Evolutionary conservation across 2,329 filamentous ascomycete genomes (phyloP).

Genomic region (Ilyonectria mors-panacis): DNA sequence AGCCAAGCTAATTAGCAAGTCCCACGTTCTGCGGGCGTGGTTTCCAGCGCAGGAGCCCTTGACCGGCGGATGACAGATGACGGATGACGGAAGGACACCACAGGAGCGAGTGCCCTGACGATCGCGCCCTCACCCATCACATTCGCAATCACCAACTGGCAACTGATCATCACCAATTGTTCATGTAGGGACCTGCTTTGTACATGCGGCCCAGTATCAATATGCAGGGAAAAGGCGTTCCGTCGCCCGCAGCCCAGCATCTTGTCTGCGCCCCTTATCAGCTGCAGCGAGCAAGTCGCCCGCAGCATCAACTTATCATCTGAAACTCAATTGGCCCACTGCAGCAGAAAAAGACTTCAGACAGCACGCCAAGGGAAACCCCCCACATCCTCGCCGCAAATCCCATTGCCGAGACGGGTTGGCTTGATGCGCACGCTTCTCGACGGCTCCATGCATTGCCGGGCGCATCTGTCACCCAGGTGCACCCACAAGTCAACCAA

Average conservation of each 20-base stretch:
- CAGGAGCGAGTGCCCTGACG: not conserved
- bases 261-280: conserved; percentile 1
- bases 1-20: not conserved
- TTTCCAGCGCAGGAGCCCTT: conserved; percentile 2
- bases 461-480: not conserved
- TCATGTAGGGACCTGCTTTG: not conserved
- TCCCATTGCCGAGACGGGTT: conserved; percentile 25
- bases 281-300: not conserved
- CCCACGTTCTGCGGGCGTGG: not conserved
- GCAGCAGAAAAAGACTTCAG: conserved; percentile 24
- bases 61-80: not conserved
- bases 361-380: conserved; percentile 15
- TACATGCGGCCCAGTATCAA: not conserved
- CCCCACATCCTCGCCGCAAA: conserved; percentile 34
- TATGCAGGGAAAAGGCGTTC: not conserved
- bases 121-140: not conserved
- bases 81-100: not conserved
- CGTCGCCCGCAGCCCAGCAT: not conserved
- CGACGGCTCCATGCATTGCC: conserved; percentile 5
- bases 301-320: not conserved
- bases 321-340: conserved; percentile 2
- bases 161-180: not conserved
- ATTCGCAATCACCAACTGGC: not conserved
- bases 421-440: not conserved
- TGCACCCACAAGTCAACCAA: not conserved